phyloP scores from a whole-genome alignment of 1,284 basidiomycete genomes.

The Caloboletus inedulis region DNA sequence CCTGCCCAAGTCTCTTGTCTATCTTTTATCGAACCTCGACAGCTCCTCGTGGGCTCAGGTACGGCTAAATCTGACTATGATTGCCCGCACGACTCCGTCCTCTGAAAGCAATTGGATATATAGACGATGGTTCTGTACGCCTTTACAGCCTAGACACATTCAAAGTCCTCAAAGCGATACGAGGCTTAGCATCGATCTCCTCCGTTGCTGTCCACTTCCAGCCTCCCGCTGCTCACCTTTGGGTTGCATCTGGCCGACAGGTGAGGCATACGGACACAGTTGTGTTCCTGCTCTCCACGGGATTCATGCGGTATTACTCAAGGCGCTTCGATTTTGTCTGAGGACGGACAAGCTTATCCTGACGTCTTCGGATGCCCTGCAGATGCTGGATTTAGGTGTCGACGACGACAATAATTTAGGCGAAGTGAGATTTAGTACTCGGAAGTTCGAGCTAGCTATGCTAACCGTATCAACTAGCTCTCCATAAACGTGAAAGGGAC shows the following conservation, averaged over 20 bases:
- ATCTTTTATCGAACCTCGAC: conserved; percentile 41
- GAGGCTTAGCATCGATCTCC: conserved; percentile 57
- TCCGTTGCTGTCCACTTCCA: conserved; percentile 50
- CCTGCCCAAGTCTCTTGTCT: conserved; percentile 49
- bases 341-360: conserved; percentile 47
- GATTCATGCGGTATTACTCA: conserved; percentile 21
- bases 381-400: conserved; percentile 43
- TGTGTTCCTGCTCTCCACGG: background rate
- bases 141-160: conserved; percentile 57
- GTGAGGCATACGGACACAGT: conserved; percentile 36
- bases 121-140: conserved; percentile 70
- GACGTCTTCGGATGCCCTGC: conserved; percentile 45
- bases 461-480: conserved; percentile 49
- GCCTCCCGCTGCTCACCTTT: conserved; percentile 44
- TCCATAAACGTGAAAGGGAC: conserved; percentile 52
- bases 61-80: conserved; percentile 10
- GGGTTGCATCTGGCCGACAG: conserved; percentile 58
- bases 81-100: background rate
- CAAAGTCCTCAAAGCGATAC: conserved; percentile 63
- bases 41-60: conserved; percentile 57
- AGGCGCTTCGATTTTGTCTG: conserved; percentile 44
- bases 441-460: conserved; percentile 22
- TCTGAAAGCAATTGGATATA: background rate
- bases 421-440: conserved; percentile 47
- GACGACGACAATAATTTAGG: conserved; percentile 61